phyloP scores from a whole-genome alignment of 805 yeast genomes.

The Candida incommunis region DNA sequence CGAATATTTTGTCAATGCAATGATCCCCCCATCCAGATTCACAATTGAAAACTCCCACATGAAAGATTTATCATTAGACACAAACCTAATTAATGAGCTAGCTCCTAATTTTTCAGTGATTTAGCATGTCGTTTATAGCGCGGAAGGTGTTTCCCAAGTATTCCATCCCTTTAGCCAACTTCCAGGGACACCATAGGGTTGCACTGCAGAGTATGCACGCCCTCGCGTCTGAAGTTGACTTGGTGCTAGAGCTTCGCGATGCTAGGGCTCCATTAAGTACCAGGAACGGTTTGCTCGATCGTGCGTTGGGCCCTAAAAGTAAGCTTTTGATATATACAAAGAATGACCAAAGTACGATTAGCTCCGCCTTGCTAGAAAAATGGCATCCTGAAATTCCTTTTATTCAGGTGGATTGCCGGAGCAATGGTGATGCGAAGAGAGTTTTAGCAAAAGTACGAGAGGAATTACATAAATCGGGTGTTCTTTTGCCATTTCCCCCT shows the following conservation, averaged over 20 bases:
- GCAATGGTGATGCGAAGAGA: slow-evolving; percentile 31
- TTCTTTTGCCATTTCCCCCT: slow-evolving; percentile 46
- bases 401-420: slow-evolving; percentile 46
- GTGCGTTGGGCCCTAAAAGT: slow-evolving; percentile 38
- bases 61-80: too few species aligned
- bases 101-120: slow-evolving; percentile 3
- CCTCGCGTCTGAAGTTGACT: slow-evolving; percentile 65
- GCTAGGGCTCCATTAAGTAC: slow-evolving; percentile 81
- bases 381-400: slow-evolving; percentile 39
- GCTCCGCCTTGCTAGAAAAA: slow-evolving; percentile 22
- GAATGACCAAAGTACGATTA: slow-evolving; percentile 44
- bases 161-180: slow-evolving; percentile 56
- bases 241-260: slow-evolving; percentile 77
- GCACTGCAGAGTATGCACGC: slow-evolving; percentile 57
- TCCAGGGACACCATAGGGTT: slow-evolving; percentile 81
- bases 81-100: too few species aligned
- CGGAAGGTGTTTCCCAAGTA: slow-evolving; percentile 61
- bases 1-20: too few species aligned
- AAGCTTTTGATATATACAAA: slow-evolving; percentile 66
- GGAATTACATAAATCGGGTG: slow-evolving; percentile 14
- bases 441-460: slow-evolving; percentile 37
- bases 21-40: too few species aligned
- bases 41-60: too few species aligned
- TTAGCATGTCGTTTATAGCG: slow-evolving; percentile 37
- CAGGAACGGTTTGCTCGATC: slow-evolving; percentile 64